Evolutionary conservation across 768 basidiomycete species (phyloP), one percentile per base, ranked within the genome.

Genomic region (Boletus subparvulus): DNA sequence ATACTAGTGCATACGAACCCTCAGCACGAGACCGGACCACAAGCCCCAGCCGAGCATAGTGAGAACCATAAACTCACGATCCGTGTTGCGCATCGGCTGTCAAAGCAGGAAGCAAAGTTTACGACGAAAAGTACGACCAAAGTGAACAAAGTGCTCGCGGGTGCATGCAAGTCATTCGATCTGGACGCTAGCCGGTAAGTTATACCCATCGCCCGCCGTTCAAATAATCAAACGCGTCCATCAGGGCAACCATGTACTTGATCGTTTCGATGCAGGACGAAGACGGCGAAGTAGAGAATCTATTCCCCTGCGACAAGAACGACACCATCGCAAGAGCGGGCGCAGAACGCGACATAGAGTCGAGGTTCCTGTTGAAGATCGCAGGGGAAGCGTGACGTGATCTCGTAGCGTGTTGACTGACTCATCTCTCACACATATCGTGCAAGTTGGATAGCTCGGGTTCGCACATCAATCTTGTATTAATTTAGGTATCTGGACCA

Each of bases 71-170:
- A 65, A 35, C 41, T 71, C 36, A 58, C 61, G 56, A 67, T 72
- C n/a, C 73, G 70, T 16, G 69, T 73, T 32, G 64, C 69, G 35
- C 70, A 72, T 42, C 70, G 63, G 10, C 49, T 61, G 0, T 63
- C 72, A 8, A 56, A 56, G 40, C 72, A 72, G 47, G 69, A 72
- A 47, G 61, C 72, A 12, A 73, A 72, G 35, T 73, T 72, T 26
- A 69, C 61, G 24, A 54, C 61, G 6, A 73, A 70, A n/a, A 39
- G 50, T 24, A 63, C 66, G n/a, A 72, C 72, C 19, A 73, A 56
- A n/a, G 70, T 73, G 2, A 47, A 37, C 14, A 72, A 70, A 17
- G 66, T 72, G 39, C 55, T 72, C 5, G 4, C 62, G 3, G 60
- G 57, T 6, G 68, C 61, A 24, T 72, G 70, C 61, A 73, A 59